phyloP scores from a whole-genome alignment of 164 flowering plant genomes.

The Saururus chinensis region DNA sequence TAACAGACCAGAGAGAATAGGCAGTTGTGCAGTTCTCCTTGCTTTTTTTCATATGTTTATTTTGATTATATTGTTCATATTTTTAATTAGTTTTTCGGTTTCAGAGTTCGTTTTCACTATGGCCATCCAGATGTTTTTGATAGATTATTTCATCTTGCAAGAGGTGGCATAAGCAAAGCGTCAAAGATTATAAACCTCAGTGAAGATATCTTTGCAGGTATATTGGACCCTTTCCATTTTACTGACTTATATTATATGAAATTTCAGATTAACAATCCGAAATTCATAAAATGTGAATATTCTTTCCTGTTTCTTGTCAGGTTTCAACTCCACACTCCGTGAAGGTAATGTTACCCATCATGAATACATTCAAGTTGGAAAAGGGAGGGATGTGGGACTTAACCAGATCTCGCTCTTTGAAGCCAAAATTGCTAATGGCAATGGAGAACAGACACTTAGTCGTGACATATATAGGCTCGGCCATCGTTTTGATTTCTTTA shows the following conservation, averaged over 20 bases:
- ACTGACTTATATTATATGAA: no score
- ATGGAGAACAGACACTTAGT: conserved; percentile 95
- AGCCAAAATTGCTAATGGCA: conserved; percentile 95
- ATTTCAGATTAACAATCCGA: neutral
- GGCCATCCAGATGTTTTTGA: conserved; percentile 99
- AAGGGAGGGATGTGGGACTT: conserved; percentile 98
- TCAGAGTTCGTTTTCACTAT: conserved; percentile 96
- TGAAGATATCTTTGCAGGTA: conserved; percentile 98
- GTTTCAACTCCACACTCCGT: conserved; percentile 94
- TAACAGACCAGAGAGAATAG: neutral
- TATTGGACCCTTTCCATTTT: neutral
- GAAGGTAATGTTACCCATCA: conserved; percentile 99
- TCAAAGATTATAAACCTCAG: conserved; percentile 88
- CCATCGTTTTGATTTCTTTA: conserved; percentile 93
- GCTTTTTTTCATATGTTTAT: neutral
- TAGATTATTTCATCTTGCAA: conserved; percentile 82
- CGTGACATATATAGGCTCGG: conserved; percentile 96
- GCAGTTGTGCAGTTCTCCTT: neutral
- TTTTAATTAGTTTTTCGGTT: no score
- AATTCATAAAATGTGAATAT: no score
- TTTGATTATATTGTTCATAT: neutral
- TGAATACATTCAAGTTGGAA: conserved; percentile 98
- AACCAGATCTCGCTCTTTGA: conserved; percentile 96
- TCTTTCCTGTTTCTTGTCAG: conserved; percentile 23
- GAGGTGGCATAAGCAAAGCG: conserved; percentile 97